Evolutionary conservation across 2,329 filamentous ascomycete species (phyloP).

Genomic region (Phyllosticta ampelicida): DNA sequence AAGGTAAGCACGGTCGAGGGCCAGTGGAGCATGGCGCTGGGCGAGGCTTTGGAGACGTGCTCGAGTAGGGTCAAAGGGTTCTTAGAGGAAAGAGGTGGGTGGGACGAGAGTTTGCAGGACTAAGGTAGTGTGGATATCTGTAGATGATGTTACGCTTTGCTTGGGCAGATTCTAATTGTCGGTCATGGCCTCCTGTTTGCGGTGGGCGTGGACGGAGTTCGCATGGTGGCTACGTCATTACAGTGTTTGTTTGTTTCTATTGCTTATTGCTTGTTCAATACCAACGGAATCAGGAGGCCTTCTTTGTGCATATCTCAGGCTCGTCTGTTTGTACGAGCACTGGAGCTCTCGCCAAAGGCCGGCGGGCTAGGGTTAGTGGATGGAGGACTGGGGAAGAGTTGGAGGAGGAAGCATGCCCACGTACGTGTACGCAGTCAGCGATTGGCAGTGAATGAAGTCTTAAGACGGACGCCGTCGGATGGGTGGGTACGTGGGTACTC

Average conservation of each 20-base stretch:
- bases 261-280: too few relatives aligned
- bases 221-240: neutral
- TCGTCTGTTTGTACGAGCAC: neutral
- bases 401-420: too few relatives aligned
- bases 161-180: neutral
- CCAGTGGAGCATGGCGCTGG: constrained; percentile 83
- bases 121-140: constrained; percentile 14
- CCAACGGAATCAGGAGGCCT: neutral
- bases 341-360: neutral
- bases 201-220: neutral
- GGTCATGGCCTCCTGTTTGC: neutral
- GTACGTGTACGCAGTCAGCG: too few relatives aligned
- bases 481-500: too few relatives aligned
- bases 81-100: constrained; percentile 68
- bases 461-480: too few relatives aligned
- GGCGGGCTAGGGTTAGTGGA: too few relatives aligned
- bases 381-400: neutral
- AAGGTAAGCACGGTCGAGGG: constrained; percentile 85
- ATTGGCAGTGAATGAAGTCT: too few relatives aligned
- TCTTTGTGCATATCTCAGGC: neutral
- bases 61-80: constrained; percentile 65
- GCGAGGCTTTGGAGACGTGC: constrained; percentile 60
- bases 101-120: constrained; percentile 57
- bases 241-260: neutral
- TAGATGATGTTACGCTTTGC: neutral